Evolutionary conservation across 1,139 yeast genomes (phyloP).

Genomic region (Diutina sp.): DNA sequence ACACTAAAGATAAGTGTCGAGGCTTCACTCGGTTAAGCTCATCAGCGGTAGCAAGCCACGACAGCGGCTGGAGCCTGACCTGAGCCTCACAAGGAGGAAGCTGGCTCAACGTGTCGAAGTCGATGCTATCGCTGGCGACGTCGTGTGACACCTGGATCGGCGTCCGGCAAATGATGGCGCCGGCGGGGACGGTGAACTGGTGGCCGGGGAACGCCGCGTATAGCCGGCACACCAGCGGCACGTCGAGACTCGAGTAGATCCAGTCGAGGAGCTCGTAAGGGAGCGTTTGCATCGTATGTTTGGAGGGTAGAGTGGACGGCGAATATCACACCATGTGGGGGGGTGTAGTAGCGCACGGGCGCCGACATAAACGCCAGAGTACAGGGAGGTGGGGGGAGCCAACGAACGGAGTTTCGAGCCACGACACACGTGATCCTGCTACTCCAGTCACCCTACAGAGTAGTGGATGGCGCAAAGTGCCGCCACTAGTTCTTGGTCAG

Average conservation of each 20-base stretch:
- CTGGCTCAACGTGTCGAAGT: not conserved
- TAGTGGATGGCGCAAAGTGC: too few relatives aligned
- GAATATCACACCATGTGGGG: not conserved
- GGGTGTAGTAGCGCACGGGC: not conserved
- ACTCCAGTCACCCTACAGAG: not conserved
- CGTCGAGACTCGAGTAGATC: not conserved
- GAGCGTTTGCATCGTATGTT: not conserved
- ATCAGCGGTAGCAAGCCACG: not conserved
- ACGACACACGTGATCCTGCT: not conserved
- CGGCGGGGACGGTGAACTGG: not conserved
- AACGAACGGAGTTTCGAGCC: not conserved
- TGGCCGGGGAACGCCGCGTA: not conserved
- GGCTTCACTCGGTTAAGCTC: not conserved
- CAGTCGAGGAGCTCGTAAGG: not conserved
- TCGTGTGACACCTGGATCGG: not conserved
- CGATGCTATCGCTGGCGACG: not conserved
- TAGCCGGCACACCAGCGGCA: not conserved
- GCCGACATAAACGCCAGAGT: not conserved
- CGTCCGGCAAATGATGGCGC: not conserved
- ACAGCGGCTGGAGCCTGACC: not conserved
- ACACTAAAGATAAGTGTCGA: not conserved
- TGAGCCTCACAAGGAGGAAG: not conserved
- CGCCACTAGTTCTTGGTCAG: too few relatives aligned
- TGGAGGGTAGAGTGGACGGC: not conserved
- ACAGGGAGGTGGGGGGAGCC: not conserved